Conservation (phyloP, 257 asterid species). For the Solanum piurae region DNA sequence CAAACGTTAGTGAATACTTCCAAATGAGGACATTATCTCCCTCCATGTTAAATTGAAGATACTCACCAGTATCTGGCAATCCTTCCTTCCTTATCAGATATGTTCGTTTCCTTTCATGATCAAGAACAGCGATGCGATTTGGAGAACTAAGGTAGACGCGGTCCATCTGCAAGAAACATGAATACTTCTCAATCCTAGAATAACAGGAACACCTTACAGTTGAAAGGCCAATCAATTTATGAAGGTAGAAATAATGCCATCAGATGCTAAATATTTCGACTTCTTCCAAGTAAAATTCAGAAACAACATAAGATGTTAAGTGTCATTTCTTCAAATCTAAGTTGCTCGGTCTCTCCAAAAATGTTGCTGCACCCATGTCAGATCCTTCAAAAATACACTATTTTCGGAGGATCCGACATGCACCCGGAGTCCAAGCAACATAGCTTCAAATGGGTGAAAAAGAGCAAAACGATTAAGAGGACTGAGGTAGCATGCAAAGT, state of each 20-base stretch:
- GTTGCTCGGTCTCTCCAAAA: no score
- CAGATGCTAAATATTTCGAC: neutral
- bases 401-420: no score
- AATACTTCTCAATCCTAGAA: neutral
- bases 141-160: slow-evolving; percentile 75
- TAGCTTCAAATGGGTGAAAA: neutral
- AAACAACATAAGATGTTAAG: neutral
- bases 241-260: neutral
- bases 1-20: neutral
- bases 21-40: neutral
- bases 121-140: slow-evolving; percentile 61
- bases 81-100: slow-evolving; percentile 77
- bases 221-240: neutral
- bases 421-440: no score
- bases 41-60: neutral
- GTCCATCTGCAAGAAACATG: slow-evolving; percentile 48
- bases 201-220: neutral
- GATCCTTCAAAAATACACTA: no score
- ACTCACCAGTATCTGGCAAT: slow-evolving; percentile 73
- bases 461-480: neutral
- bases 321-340: neutral
- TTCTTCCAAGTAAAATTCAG: neutral
- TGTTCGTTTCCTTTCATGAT: slow-evolving; percentile 85
- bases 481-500: neutral
- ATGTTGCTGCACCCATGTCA: no score